Evolutionary conservation across 768 basidiomycete species (phyloP).

Genomic region (Lentinula sp.): DNA sequence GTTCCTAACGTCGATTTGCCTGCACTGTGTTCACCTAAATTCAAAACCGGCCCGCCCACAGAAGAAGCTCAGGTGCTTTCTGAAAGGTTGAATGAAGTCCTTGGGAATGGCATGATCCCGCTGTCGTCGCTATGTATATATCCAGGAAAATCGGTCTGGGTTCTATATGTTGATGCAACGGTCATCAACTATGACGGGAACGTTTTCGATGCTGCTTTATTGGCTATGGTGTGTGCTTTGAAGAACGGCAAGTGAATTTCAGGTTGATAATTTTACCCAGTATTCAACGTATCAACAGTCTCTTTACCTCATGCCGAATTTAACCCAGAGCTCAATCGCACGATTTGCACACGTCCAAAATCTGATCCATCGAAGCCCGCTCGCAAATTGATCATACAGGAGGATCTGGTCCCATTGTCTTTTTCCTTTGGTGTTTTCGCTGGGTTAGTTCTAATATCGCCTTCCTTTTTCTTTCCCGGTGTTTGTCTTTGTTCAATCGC

Average conservation of each 20-base stretch:
- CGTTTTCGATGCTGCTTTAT: slow-evolving; percentile 81
- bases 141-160: slow-evolving; percentile 79
- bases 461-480: not conserved
- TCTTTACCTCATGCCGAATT: slow-evolving; percentile 65
- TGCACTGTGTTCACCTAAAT: slow-evolving; percentile 86
- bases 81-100: slow-evolving; percentile 70
- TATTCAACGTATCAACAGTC: slow-evolving; percentile 36
- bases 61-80: slow-evolving; percentile 94
- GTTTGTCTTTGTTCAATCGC: not conserved
- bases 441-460: slow-evolving; percentile 40
- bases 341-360: slow-evolving; percentile 44
- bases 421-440: slow-evolving; percentile 81
- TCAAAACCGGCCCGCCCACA: slow-evolving; percentile 91
- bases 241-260: slow-evolving; percentile 60
- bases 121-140: slow-evolving; percentile 73
- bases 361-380: not conserved
- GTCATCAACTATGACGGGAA: slow-evolving; percentile 99
- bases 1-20: slow-evolving; percentile 96
- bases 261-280: not conserved
- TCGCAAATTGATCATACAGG: slow-evolving; percentile 32
- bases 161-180: slow-evolving; percentile 89
- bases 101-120: slow-evolving; percentile 65
- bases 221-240: slow-evolving; percentile 85
- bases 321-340: slow-evolving; percentile 58
- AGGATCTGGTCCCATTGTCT: slow-evolving; percentile 45